These are phyloP conservation scores for Peronospora destructor DNA, from an alignment of 352 stramenopile species.

Conservation along the genomic window DNA sequence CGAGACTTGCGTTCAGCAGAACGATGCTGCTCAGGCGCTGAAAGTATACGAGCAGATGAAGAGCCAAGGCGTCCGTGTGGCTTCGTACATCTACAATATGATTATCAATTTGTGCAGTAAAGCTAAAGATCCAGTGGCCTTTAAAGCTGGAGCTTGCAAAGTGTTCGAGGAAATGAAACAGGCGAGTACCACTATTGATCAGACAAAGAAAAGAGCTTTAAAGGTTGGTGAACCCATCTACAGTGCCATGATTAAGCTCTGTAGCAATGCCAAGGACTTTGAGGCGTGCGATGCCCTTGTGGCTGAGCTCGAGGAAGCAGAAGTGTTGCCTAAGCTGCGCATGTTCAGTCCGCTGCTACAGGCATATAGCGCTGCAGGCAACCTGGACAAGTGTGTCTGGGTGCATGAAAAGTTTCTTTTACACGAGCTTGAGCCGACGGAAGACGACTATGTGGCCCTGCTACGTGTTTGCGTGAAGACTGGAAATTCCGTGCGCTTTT, in stretches of 20 bases:
- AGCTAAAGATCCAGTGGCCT: slow-evolving; percentile 26
- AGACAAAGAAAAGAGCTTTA: slow-evolving; percentile 13
- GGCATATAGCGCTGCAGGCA: slow-evolving; percentile 42
- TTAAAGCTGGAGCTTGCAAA: slow-evolving; percentile 37
- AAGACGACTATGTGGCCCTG: slow-evolving; percentile 60
- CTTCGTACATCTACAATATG: slow-evolving; percentile 49
- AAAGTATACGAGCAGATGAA: slow-evolving; percentile 53
- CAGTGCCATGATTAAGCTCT: slow-evolving; percentile 74
- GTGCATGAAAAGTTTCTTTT: slow-evolving; percentile 40
- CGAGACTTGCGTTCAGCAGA: slow-evolving; percentile 34
- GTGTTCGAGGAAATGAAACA: slow-evolving; percentile 69
- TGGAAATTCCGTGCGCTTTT: slow-evolving; percentile 41
- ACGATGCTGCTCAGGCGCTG: slow-evolving; percentile 36
- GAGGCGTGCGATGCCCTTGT: slow-evolving; percentile 43
- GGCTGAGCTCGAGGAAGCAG: slow-evolving; percentile 36
- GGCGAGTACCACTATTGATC: slow-evolving; percentile 8
- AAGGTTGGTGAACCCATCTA: slow-evolving; percentile 56
- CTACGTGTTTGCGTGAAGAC: slow-evolving; percentile 40
- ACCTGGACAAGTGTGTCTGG: slow-evolving; percentile 54
- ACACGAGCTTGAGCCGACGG: slow-evolving; percentile 47
- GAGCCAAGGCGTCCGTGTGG: slow-evolving; percentile 24
- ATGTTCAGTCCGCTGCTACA: slow-evolving; percentile 66
- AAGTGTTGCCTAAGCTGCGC: slow-evolving; percentile 57
- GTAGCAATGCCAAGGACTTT: slow-evolving; percentile 54
- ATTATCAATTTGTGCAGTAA: slow-evolving; percentile 60